Evolutionary conservation across 2,329 filamentous ascomycete genomes (phyloP).

Genomic region (Pyricularia sp.): DNA sequence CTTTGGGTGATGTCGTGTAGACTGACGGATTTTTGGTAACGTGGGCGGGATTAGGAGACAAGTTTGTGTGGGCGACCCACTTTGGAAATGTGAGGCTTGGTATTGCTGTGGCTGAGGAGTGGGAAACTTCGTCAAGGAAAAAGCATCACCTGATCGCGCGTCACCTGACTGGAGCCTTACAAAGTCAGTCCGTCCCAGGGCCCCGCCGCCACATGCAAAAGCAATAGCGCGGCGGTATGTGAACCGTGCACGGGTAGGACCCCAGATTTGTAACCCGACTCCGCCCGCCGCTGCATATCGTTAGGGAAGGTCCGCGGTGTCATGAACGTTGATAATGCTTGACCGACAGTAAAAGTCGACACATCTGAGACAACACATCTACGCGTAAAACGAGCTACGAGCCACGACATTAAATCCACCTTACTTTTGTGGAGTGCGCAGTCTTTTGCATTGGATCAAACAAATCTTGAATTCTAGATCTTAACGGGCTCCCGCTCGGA

Average conservation of each 20-base stretch:
- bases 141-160: neutral
- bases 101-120: neutral
- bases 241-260: neutral
- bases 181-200: neutral
- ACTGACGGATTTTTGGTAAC: neutral
- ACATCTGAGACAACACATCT: neutral
- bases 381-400: neutral
- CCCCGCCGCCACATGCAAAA: neutral
- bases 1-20: slow-evolving; percentile 6
- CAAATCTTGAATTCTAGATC: neutral
- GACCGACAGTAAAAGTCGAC: neutral
- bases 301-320: neutral
- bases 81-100: neutral
- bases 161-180: neutral
- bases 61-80: neutral
- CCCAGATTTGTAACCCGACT: neutral
- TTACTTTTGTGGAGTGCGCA: neutral
- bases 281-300: neutral
- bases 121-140: neutral
- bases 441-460: too few relatives aligned
- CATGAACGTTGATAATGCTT: neutral
- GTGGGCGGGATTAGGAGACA: slow-evolving; percentile 1
- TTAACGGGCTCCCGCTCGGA: neutral
- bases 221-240: neutral
- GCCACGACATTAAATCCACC: neutral